Base-by-base conservation (phyloP, 768 basidiomycete species). In the Hortiboletus campestris region DNA sequence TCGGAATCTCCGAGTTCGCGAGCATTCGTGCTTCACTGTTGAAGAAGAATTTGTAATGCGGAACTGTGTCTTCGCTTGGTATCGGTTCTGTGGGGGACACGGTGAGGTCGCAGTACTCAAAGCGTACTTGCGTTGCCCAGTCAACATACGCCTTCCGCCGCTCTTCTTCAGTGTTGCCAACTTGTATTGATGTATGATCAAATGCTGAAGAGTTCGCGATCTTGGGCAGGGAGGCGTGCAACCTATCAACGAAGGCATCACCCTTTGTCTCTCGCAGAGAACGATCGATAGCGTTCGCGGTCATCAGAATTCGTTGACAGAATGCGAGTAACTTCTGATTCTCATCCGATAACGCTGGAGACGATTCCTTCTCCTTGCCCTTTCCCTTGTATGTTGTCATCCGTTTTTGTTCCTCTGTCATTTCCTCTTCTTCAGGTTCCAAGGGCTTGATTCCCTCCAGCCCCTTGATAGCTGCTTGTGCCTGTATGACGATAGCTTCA, bases 401-500 rank as follows among this genome's bases (percentile, higher is more conserved):
- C 46, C 93, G 88, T 72, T 93, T 90, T 74, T 93, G 85, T 71
- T 93, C 91, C 72, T 95, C 92, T 0, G 89, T 93, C 76, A 91
- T 81, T 67, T 90, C 88, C 55, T 80, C 78, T n/a, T 75, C 69
- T 17, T 71, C 68, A 6, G 74, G 67, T 46, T 84, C 81, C 9
- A 72, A 67, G 16, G 73, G 66, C 60, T 84, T 86, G 41, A 77
- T 72, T 16, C 86, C 84, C 68, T 91, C 87, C 41, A 95, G 72
- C 8, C 93, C 90, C 69, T 94, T 95, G 68, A 94, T 76, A 3
- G 94, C 94, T 22, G 95, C 94, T 56, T 89, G 85, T 4, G 94
- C 93, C 72, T 98, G 95, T 48, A 96, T 93, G 51, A 88, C 90
- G 53, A 95, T 89, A 7, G 84, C 88, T 71, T 98, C 95, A 49